phyloP scores from a whole-genome alignment of 495 filamentous ascomycete genomes.

The Xylaria castorea region DNA sequence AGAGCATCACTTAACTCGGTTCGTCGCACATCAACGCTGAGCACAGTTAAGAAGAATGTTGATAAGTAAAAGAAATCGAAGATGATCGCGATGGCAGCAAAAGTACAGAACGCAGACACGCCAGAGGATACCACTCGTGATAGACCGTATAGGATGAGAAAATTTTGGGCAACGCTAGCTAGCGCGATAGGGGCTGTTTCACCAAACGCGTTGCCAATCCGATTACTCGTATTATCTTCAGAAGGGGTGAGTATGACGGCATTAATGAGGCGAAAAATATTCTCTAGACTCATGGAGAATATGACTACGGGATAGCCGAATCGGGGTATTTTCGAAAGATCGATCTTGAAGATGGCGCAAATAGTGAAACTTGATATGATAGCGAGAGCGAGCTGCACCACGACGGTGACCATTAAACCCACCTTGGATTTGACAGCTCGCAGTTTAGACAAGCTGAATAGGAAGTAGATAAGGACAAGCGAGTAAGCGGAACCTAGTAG shows the following conservation, averaged over 20 bases:
- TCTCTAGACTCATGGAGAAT: constrained; percentile 72
- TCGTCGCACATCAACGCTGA: constrained; percentile 75
- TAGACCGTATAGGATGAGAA: constrained; percentile 62
- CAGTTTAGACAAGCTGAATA: constrained; percentile 63
- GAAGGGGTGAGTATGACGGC: constrained; percentile 69
- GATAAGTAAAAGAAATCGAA: constrained; percentile 75
- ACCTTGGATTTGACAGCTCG: constrained; percentile 71
- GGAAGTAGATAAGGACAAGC: constrained; percentile 62
- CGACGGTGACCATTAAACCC: constrained; percentile 69
- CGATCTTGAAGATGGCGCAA: constrained; percentile 66
- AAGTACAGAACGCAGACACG: constrained; percentile 72
- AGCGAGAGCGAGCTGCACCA: constrained; percentile 70
- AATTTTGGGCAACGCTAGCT: constrained; percentile 64
- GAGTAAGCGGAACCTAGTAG: constrained; percentile 66
- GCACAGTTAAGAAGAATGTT: constrained; percentile 74
- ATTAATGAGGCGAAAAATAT: constrained; percentile 76
- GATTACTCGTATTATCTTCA: constrained; percentile 61
- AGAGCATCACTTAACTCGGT: constrained; percentile 64
- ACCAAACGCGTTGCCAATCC: constrained; percentile 72
- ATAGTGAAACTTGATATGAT: constrained; percentile 70
- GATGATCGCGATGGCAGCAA: constrained; percentile 69
- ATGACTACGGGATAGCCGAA: constrained; percentile 74
- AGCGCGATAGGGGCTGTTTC: constrained; percentile 70
- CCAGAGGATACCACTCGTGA: constrained; percentile 65
- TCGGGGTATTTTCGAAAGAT: constrained; percentile 65